phyloP scores from a whole-genome alignment of 1,284 basidiomycete genomes.

The Rhodotorula sp. region DNA sequence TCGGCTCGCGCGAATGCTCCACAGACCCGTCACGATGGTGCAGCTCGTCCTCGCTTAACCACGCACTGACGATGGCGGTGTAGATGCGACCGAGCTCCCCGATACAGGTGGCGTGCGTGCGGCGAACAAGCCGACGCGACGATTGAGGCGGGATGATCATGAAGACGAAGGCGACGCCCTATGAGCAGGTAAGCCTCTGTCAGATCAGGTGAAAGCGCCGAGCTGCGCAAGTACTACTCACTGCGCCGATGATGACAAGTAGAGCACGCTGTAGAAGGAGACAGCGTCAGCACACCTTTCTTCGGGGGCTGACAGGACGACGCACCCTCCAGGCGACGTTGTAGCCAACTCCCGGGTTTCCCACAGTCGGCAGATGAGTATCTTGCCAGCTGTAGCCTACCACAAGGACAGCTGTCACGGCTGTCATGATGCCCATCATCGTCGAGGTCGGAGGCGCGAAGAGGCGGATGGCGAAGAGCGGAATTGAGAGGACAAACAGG shows the following conservation, averaged over 20 bases:
- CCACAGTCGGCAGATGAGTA: slow-evolving; percentile 31
- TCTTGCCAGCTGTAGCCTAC: slow-evolving; percentile 44
- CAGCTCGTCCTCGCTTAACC: slow-evolving; percentile 24
- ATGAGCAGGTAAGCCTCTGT: not conserved
- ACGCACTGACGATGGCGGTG: slow-evolving; percentile 16
- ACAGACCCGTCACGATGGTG: not conserved
- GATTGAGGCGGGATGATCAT: slow-evolving; percentile 18
- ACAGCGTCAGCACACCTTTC: not conserved
- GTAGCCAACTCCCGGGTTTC: slow-evolving; percentile 40
- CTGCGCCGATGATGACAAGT: slow-evolving; percentile 33
- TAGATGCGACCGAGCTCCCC: slow-evolving; percentile 31
- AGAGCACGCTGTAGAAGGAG: slow-evolving; percentile 17
- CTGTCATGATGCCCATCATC: slow-evolving; percentile 50
- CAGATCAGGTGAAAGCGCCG: too few relatives aligned
- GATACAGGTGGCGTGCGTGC: slow-evolving; percentile 35
- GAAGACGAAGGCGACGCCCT: slow-evolving; percentile 8
- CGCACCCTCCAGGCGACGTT: slow-evolving; percentile 40
- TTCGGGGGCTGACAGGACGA: not conserved
- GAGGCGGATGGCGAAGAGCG: slow-evolving; percentile 61
- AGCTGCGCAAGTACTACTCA: not conserved
- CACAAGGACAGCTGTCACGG: slow-evolving; percentile 46
- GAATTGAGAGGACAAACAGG: slow-evolving; percentile 58
- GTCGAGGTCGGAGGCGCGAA: slow-evolving; percentile 56
- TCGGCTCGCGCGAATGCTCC: not conserved
- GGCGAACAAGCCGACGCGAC: slow-evolving; percentile 23